Evolutionary conservation across 140 eudicot genomes (phyloP).

Genomic region (Anethum foeniculum): DNA sequence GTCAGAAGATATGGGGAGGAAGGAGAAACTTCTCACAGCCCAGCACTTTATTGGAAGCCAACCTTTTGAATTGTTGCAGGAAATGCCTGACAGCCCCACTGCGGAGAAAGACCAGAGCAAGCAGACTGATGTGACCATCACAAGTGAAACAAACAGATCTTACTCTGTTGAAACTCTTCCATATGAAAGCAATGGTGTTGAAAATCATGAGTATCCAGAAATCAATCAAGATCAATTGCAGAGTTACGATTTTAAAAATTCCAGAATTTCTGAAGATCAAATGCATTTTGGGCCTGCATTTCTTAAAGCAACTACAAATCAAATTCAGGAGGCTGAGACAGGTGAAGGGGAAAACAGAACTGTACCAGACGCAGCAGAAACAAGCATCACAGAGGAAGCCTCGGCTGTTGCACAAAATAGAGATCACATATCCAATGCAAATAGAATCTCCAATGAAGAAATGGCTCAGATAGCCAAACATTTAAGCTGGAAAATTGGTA

Average conservation of each 20-base stretch:
- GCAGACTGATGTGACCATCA: not conserved
- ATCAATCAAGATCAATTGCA: slow-evolving; percentile 11
- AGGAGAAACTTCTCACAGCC: not conserved
- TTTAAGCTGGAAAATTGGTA: slow-evolving; percentile 20
- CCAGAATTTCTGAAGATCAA: slow-evolving; percentile 11
- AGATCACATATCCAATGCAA: not conserved
- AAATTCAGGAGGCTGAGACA: slow-evolving; percentile 8
- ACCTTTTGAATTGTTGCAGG: not conserved
- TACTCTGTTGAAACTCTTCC: slow-evolving; percentile 7
- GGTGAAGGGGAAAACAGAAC: slow-evolving; percentile 13
- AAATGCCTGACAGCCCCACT: not conserved
- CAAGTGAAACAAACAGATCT: slow-evolving; percentile 11
- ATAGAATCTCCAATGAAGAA: slow-evolving; percentile 19
- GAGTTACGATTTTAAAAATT: not conserved
- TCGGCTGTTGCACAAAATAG: slow-evolving; percentile 5
- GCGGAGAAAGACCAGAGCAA: not conserved
- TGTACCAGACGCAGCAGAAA: slow-evolving; percentile 23
- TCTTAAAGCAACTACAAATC: not conserved
- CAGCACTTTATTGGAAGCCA: not conserved
- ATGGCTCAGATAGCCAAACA: slow-evolving; percentile 14
- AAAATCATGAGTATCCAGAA: slow-evolving; percentile 5
- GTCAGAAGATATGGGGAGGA: not conserved
- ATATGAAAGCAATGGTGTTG: not conserved
- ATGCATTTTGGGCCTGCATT: not conserved
- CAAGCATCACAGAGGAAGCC: not conserved